Conservation (phyloP, 495 filamentous ascomycete species). For the Paragyromitra xinjiangensis region DNA sequence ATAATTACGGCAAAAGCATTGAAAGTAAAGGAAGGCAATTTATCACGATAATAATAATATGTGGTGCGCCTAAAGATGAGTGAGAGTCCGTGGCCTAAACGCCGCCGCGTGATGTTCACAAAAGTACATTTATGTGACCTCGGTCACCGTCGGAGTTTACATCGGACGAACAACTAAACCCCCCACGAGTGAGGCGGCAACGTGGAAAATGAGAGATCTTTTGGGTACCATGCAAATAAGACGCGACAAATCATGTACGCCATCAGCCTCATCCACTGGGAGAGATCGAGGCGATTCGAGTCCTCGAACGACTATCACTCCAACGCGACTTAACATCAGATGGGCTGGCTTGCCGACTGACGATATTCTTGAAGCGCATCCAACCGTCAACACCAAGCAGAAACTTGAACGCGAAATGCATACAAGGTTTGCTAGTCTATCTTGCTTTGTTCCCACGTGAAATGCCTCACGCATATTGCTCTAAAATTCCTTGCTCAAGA, state of each 20-base stretch:
- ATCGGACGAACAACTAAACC: slow-evolving; percentile 28
- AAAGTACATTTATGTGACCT: not conserved
- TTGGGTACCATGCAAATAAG: slow-evolving; percentile 12
- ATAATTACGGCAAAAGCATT: not conserved
- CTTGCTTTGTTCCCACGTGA: slow-evolving; percentile 24
- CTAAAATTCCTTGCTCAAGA: slow-evolving; percentile 24
- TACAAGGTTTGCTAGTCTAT: slow-evolving; percentile 25
- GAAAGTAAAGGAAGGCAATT: not conserved
- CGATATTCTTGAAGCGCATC: slow-evolving; percentile 14
- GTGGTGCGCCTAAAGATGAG: slow-evolving; percentile 6
- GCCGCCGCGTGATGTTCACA: not conserved
- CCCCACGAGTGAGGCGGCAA: slow-evolving; percentile 10
- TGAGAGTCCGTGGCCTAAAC: slow-evolving; percentile 31
- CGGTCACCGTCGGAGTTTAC: slow-evolving; percentile 31
- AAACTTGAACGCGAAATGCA: slow-evolving; percentile 19
- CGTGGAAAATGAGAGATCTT: slow-evolving; percentile 2
- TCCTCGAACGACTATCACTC: slow-evolving; percentile 5
- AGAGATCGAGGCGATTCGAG: slow-evolving; percentile 21
- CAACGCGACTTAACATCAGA: slow-evolving; percentile 16
- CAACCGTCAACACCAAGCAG: slow-evolving; percentile 19
- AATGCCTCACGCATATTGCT: slow-evolving; percentile 42
- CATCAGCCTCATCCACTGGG: slow-evolving; percentile 23
- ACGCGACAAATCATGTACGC: slow-evolving; percentile 19
- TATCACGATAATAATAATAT: not conserved
- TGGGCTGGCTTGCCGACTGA: slow-evolving; percentile 8